phyloP scores from a whole-genome alignment of 345 rosid species.

The Hibiscus syriacus region DNA sequence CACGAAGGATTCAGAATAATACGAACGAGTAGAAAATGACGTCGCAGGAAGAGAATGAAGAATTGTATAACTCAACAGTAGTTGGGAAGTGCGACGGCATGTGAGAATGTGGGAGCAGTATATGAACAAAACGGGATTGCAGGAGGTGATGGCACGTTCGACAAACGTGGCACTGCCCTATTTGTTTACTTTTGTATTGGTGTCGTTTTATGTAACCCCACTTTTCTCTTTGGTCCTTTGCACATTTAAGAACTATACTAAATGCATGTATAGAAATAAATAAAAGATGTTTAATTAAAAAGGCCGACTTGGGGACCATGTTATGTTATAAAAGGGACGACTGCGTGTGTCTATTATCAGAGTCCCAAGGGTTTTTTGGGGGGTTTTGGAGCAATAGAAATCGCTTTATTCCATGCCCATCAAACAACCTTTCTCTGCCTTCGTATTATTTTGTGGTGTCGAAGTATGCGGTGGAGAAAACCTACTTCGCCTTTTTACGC shows the following conservation, averaged over 20 bases:
- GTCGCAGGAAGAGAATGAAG: not conserved
- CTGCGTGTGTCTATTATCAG: too few species aligned
- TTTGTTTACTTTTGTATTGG: not conserved
- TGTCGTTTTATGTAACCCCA: not conserved
- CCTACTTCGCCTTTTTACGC: too few species aligned
- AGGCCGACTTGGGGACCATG: too few species aligned
- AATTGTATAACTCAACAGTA: not conserved
- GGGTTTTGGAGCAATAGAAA: too few species aligned
- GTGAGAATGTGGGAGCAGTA: not conserved
- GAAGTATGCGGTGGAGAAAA: too few species aligned
- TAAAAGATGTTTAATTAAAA: too few species aligned
- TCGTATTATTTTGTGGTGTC: too few species aligned
- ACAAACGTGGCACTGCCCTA: slow-evolving; percentile 12
- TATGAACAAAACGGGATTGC: not conserved
- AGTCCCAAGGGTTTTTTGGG: too few species aligned
- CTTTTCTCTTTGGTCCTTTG: not conserved
- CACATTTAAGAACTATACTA: not conserved
- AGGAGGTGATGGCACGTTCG: not conserved
- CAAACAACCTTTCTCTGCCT: too few species aligned
- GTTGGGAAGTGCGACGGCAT: slow-evolving; percentile 7
- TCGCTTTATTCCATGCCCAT: too few species aligned
- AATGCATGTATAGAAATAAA: too few species aligned
- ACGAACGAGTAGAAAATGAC: not conserved
- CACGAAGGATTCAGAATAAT: not conserved
- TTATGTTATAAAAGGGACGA: too few species aligned